Evolutionary conservation across 768 basidiomycete species (phyloP), one percentile per base, ranked within the genome.

Genomic region (Ephemerocybe angulata): DNA sequence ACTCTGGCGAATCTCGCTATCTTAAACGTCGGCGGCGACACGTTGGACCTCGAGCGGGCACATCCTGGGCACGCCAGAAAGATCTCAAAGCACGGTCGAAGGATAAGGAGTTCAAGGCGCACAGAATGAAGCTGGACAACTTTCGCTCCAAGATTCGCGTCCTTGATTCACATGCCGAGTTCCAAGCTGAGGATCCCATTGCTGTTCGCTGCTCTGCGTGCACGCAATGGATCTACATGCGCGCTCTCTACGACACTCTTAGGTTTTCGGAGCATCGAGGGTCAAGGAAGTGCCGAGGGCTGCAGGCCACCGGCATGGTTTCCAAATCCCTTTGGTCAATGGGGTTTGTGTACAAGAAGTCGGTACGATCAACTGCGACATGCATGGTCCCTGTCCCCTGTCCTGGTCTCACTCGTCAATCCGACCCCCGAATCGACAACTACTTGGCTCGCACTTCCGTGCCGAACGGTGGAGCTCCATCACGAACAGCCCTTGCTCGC

Each of bases 161-260:
- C 21, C n/a, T 41, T 2, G 52, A 53, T 19, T 27, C 5, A 1
- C 53, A 49, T 35, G 63, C 56, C 3, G 59, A 62, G 27, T 62
- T 64, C 52, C 43, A 59, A 4, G 30, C 29, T 15, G 1, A 49
- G 12, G 57, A 62, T 47, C 47, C 46, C 1, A 58, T 52, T 19
- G 15, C 25, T 0, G 61, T 64, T 1, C 55, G 54, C 2, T 64
- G 63, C 28, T 62, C 63, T 1, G 37, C 48, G 10, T 64, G 63
- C 35, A 33, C 55, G 3, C 17, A 21, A 15, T 62, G 63, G 63
- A 22, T 62, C 8, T 24, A 4, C 3, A 63, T 63, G 63, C 53
- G 63, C 8, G 52, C 44, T 1, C 42, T 60, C 1, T 63, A 63
- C 40, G 63, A 62, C 22, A 25, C 48, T 7, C 42, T 37, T 2